Evolutionary conservation across 345 rosid genomes (phyloP), one percentile per base, ranked within the genome.

Genomic region (Hibiscus syriacus): DNA sequence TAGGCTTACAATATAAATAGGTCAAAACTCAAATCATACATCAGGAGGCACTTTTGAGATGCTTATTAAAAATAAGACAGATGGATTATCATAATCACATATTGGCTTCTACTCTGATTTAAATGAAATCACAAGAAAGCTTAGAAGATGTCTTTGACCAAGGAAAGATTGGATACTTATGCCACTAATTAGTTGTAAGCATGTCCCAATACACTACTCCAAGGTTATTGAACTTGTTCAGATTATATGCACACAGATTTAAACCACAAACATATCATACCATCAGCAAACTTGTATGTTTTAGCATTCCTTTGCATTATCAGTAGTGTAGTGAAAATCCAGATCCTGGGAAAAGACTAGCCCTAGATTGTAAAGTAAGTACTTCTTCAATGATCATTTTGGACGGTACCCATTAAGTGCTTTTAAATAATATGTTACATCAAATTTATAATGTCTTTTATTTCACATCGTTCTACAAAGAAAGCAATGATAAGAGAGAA

Each of bases 401-500:
- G 1, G 48, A 19, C 3, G 23, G 63, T 17, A 25, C 23, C 38
- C 29, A 13, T 38, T 56, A 56, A 27, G 38, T 13, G n/a, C 6
- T 30, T 57, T 57, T 30, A 57, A 11, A 57, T 30, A 32, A 58
- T 58, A 22, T n/a, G 16, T 58, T 58, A 13, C 9, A 58, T 23
- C 3, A 2, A 2, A 46, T 48, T 46, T 39, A 45, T 14, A 56
- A 52, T 36, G 19, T 3, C 30, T 34, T 67, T 30, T 65, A 59
- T 16, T 70, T 61, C 45, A 39, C 48, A 59, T 49, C 36, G 13
- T 60, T 50, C n/a, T n/a, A n/a, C n/a, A n/a, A n/a, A n/a, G n/a
- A n/a, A n/a, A n/a, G n/a, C n/a, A n/a, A n/a, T n/a, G n/a, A n/a
- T n/a, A n/a, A n/a, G n/a, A n/a, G n/a, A n/a, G n/a, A n/a, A n/a